Evolutionary conservation across 805 yeast genomes (phyloP), one percentile per base, ranked within the genome.

Genomic region (Kodamaea hsintzibuensis): DNA sequence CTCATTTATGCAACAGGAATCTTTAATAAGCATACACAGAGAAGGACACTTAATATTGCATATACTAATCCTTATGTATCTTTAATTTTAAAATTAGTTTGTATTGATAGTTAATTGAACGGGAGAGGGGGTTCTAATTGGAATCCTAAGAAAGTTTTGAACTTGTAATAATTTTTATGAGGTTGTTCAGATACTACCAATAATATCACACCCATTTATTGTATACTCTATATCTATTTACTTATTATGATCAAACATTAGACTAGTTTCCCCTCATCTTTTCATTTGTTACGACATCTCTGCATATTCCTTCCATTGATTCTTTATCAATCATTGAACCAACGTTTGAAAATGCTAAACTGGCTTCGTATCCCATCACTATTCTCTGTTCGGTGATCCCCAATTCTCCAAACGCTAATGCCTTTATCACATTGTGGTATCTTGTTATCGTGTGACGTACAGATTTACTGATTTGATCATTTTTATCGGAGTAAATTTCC

Each of bases 401-500:
- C 57, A 95, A 81, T 64, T 90, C 96, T 60, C 91, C 85, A 60
- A 80, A 81, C n/a, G 90, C 88, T 56, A 95, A 76, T 0, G 96
- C 93, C 63, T 83, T 82, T 50, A 95, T 77, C 59, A 95, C 92
- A 68, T 91, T 91, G 50, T 87, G 82, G 69, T 95, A 95, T 57
- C 98, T 78, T 1, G 96, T 81, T 33, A 95, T 92, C 7, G 91
- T 87, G 56, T 80, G 82, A 59, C 93, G 82, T 14, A 83, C 77
- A 14, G 81, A 75, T 27, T 77, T 71, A 5, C 88, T 74, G 17
- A 95, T 85, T n/a, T 70, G 63, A 58, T 91, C 97, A 66, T 95
- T 96, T 55, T 82, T 81, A 70, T 96, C 98, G 50, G 93, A 85
- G 73, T 95, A 95, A 42, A 95, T 93, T 66, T 92, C 96, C 95